These are phyloP conservation scores for Auricularia sp. DNA, from an alignment of 768 basidiomycete genomes.

Conservation along the genomic window DNA sequence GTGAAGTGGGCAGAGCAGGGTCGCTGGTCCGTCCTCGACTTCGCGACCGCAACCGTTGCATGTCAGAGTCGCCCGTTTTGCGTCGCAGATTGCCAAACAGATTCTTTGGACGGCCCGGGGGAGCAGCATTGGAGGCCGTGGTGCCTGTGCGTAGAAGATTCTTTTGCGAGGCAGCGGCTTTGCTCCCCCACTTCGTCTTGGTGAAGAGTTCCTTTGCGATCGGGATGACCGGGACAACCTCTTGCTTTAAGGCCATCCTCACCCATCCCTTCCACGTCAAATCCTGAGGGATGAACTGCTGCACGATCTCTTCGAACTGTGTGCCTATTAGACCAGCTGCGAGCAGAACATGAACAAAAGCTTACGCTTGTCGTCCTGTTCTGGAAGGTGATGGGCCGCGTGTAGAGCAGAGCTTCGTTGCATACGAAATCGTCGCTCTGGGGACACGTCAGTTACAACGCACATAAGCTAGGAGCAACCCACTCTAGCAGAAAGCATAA, in stretches of 20 bases:
- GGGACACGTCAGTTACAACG: conserved; percentile 17
- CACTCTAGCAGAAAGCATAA: neutral
- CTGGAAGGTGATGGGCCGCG: conserved; percentile 69
- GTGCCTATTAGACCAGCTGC: conserved; percentile 3
- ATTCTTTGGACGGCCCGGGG: neutral
- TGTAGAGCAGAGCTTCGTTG: conserved; percentile 66
- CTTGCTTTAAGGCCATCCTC: conserved; percentile 74
- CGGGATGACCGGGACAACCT: conserved; percentile 64
- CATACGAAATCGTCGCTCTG: conserved; percentile 69
- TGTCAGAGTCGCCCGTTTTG: neutral
- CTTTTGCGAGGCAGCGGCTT: conserved; percentile 2
- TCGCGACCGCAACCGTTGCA: neutral
- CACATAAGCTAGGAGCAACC: neutral
- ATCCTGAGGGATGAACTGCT: conserved; percentile 70
- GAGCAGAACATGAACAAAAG: conserved; percentile 16
- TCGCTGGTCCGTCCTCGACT: neutral
- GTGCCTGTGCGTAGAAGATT: neutral
- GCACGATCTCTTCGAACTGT: conserved; percentile 70
- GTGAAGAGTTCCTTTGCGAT: conserved; percentile 69
- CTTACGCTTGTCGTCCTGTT: conserved; percentile 73
- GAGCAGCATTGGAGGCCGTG: neutral
- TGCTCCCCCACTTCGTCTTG: conserved; percentile 53
- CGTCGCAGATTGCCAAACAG: neutral
- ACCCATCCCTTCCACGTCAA: conserved; percentile 76
- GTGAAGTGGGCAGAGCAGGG: no score